These are phyloP conservation scores for Crassisporium funariophilum DNA, from an alignment of 768 basidiomycete genomes.

Conservation along the genomic window DNA sequence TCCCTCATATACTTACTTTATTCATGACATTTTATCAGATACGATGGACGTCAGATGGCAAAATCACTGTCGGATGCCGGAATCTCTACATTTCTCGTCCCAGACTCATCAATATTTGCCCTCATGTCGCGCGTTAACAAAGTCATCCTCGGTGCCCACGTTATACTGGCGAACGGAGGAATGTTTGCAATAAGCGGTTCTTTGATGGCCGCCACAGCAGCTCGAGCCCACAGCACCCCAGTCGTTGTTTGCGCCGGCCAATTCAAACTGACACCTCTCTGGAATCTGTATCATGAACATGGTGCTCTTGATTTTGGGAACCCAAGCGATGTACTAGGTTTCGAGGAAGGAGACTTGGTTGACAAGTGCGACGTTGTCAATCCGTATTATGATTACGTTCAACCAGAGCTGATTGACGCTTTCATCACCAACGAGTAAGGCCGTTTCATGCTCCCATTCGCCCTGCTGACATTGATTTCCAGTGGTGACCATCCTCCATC, in stretches of 20 bases:
- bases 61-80: constrained; percentile 74
- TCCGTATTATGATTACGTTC: constrained; percentile 96
- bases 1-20: constrained; percentile 1
- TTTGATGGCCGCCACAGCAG: constrained; percentile 82
- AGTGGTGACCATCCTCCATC: constrained; percentile 97
- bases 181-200: constrained; percentile 91
- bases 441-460: constrained; percentile 9
- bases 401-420: constrained; percentile 88
- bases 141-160: constrained; percentile 91
- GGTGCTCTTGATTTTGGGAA: constrained; percentile 82
- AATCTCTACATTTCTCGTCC: constrained; percentile 95
- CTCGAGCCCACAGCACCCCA: constrained; percentile 86
- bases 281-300: constrained; percentile 87
- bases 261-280: constrained; percentile 92
- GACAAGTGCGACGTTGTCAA: constrained; percentile 93
- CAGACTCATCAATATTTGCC: constrained; percentile 94
- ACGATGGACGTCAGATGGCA: constrained; percentile 85
- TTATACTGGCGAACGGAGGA: constrained; percentile 96
- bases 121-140: constrained; percentile 98
- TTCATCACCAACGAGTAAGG: constrained; percentile 98
- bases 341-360: constrained; percentile 76
- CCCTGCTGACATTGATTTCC: constrained; percentile 12
- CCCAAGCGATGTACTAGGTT: constrained; percentile 62
- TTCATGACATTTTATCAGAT: constrained; percentile 45
- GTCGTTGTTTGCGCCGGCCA: constrained; percentile 94